phyloP scores from a whole-genome alignment of 768 basidiomycete species.

The Lyophyllum atratum region DNA sequence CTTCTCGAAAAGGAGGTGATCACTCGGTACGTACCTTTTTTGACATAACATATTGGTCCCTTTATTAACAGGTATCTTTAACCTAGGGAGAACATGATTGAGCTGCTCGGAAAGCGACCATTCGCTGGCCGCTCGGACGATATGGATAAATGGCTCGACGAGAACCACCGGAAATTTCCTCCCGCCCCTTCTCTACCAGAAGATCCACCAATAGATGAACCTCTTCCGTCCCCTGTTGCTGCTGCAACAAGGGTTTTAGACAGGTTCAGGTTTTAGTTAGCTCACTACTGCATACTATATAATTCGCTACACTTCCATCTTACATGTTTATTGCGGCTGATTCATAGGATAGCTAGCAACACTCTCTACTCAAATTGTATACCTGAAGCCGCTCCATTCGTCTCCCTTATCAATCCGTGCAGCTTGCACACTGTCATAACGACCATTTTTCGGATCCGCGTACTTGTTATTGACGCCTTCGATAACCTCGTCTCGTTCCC shows the following conservation, averaged over 20 bases:
- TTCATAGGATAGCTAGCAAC: constrained; percentile 1
- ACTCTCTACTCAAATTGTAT: constrained; percentile 43
- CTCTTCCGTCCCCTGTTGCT: constrained; percentile 51
- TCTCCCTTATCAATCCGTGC: constrained; percentile 68
- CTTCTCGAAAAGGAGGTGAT: constrained; percentile 96
- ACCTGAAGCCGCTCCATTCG: constrained; percentile 77
- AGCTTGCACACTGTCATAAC: constrained; percentile 51
- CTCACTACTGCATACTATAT: constrained; percentile 1
- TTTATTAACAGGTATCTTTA: constrained; percentile 12
- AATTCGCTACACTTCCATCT: constrained; percentile 9
- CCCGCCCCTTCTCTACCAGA: constrained; percentile 20
- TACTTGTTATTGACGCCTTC: constrained; percentile 44
- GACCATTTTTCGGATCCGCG: constrained; percentile 54
- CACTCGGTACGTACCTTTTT: constrained; percentile 62
- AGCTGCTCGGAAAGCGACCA: constrained; percentile 79
- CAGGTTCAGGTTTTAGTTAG: constrained; percentile 17
- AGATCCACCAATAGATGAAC: constrained; percentile 33
- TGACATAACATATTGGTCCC: background rate
- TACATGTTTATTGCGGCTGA: background rate
- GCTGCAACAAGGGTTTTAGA: constrained; percentile 40
- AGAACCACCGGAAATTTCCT: constrained; percentile 58
- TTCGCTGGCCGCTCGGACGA: constrained; percentile 80
- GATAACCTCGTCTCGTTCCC: constrained; percentile 70
- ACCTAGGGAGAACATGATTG: constrained; percentile 83
- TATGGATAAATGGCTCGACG: constrained; percentile 98